Conservation (phyloP, 805 yeast genomes). For the Komagataella kurtzmanii region DNA sequence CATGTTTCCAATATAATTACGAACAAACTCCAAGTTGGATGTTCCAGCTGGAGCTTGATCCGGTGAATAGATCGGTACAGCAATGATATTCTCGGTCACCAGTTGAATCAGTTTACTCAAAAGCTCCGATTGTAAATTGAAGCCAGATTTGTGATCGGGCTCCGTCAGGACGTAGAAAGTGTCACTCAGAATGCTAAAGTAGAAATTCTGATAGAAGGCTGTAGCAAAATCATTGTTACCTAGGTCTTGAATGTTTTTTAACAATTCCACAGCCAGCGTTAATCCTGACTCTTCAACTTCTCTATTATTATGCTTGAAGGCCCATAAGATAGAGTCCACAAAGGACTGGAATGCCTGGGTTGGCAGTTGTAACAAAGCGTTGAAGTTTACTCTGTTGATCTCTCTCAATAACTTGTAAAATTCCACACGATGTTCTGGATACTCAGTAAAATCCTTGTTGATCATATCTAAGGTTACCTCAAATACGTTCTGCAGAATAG, state of each 20-base stretch:
- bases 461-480: slow-evolving; percentile 94
- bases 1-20: slow-evolving; percentile 71
- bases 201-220: slow-evolving; percentile 80
- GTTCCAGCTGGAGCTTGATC: slow-evolving; percentile 82
- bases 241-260: slow-evolving; percentile 71
- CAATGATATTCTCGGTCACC: slow-evolving; percentile 64
- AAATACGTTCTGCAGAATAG: slow-evolving; percentile 80
- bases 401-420: slow-evolving; percentile 84
- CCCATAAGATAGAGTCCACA: slow-evolving; percentile 94
- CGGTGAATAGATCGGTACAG: slow-evolving; percentile 66
- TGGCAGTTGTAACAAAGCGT: slow-evolving; percentile 76
- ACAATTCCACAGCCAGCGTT: slow-evolving; percentile 67
- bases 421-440: slow-evolving; percentile 96
- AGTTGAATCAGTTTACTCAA: slow-evolving; percentile 73
- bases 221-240: slow-evolving; percentile 63
- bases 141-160: slow-evolving; percentile 96
- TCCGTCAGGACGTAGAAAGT: slow-evolving; percentile 90
- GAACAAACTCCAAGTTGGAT: slow-evolving; percentile 63
- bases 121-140: slow-evolving; percentile 74
- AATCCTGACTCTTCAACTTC: slow-evolving; percentile 93
- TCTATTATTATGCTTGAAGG: slow-evolving; percentile 92
- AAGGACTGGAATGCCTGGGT: slow-evolving; percentile 86
- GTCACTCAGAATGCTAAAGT: slow-evolving; percentile 81
- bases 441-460: slow-evolving; percentile 87
- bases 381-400: slow-evolving; percentile 74